Evolutionary conservation across 1,284 basidiomycete genomes (phyloP).

Genomic region (Phaffia rhodozyma): DNA sequence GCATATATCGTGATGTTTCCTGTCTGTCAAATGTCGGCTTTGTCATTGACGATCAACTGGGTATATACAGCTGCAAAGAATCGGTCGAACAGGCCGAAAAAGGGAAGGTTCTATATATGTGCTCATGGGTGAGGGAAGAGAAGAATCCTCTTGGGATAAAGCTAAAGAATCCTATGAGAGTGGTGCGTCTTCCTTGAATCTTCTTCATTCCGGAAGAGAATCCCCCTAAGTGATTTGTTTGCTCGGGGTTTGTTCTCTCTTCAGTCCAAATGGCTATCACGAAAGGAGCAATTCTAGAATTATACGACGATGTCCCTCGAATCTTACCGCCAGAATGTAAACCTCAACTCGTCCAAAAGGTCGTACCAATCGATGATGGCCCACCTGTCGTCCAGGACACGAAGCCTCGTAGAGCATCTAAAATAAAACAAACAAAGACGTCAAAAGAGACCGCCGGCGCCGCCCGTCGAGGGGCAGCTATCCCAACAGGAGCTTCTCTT

Average conservation of each 20-base stretch:
- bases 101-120: slow-evolving; percentile 82
- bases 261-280: slow-evolving; percentile 70
- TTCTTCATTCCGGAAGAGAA: not conserved
- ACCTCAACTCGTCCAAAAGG: slow-evolving; percentile 65
- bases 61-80: slow-evolving; percentile 66
- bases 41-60: slow-evolving; percentile 5
- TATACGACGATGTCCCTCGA: slow-evolving; percentile 82
- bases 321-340: slow-evolving; percentile 66
- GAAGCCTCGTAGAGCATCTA: slow-evolving; percentile 13
- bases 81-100: slow-evolving; percentile 91
- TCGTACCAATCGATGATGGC: slow-evolving; percentile 45
- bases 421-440: slow-evolving; percentile 19
- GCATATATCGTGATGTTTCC: not conserved
- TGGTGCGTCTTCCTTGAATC: slow-evolving; percentile 1
- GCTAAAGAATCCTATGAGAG: slow-evolving; percentile 76
- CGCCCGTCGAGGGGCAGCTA: slow-evolving; percentile 25
- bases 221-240: not conserved
- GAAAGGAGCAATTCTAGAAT: slow-evolving; percentile 70
- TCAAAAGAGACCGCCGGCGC: slow-evolving; percentile 20
- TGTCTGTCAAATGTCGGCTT: not conserved
- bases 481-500: slow-evolving; percentile 30
- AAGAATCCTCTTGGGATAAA: slow-evolving; percentile 82
- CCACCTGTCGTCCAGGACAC: slow-evolving; percentile 25
- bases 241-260: not conserved
- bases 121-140: slow-evolving; percentile 79